Base-by-base conservation (phyloP, 768 basidiomycete genomes). In the Suillus weaverae region DNA sequence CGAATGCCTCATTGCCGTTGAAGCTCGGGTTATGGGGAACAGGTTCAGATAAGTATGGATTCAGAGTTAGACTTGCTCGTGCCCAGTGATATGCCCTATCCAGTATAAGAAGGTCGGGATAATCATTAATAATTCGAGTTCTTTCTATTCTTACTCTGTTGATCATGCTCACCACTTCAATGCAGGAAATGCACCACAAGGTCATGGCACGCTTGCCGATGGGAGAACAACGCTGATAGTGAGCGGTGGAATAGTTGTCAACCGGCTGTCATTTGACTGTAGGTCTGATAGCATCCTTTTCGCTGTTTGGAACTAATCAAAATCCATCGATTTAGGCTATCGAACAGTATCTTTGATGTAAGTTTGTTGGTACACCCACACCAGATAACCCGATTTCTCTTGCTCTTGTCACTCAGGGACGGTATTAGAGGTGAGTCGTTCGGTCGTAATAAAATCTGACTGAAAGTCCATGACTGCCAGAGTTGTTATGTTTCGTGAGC, bases 11-110 rank as follows among this genome's bases (percentile, higher is more conserved):
- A 41, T 41, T 43, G 18, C 41, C 41, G 41, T 43, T 8, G 16
- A 41, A 16, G 39, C 39, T 41, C 7, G 39, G 39, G 16, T 20
- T 8, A 20, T 20, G 41, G 6, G 18, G 41, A 43, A n/a, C n/a
- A n/a, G n/a, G n/a, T n/a, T n/a, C n/a, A n/a, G n/a, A 43, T 9
- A 43, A 8, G 41, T 43, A 43, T 20, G 18, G n/a, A n/a, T n/a
- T n/a, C n/a, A n/a, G 18, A 43, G 41, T 62, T 60, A 46, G 30
- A n/a, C 53, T 55, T 46, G 3, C 22, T 18, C 53, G 46, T 30
- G 3, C n/a, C 4, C 65, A 90, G 90, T 89, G 36, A 96, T 98
- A 68, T 98, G 87, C 72, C 97, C 97, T 0, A 73, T 95, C 20
- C 96, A 99, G 76, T 92, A 88, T 80, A 84, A 91, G 79, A 76